Evolutionary conservation across 1,139 yeast species (phyloP).

Genomic region (Sugiyamaella pinicola): DNA sequence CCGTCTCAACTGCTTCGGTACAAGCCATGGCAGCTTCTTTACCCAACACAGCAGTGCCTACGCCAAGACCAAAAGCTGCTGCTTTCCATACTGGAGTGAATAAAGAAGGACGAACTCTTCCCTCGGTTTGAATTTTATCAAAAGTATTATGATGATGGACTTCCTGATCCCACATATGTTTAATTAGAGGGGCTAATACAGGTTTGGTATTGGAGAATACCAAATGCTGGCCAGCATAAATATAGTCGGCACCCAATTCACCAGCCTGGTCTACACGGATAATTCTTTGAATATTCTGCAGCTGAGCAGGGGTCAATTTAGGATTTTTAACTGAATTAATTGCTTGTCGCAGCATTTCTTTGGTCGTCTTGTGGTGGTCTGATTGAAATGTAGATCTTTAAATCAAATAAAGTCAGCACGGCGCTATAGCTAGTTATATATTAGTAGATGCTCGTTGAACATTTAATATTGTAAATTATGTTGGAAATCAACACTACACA

Average conservation of each 20-base stretch:
- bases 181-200: slow-evolving; percentile 66
- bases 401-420: not conserved
- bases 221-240: slow-evolving; percentile 86
- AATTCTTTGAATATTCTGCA: slow-evolving; percentile 70
- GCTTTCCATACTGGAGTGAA: slow-evolving; percentile 91
- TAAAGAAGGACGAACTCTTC: slow-evolving; percentile 87
- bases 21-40: slow-evolving; percentile 99
- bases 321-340: slow-evolving; percentile 29
- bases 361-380: not conserved
- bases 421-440: not conserved
- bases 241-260: slow-evolving; percentile 94
- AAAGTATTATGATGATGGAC: slow-evolving; percentile 86
- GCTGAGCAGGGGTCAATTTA: slow-evolving; percentile 35
- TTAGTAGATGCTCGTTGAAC: too few species aligned
- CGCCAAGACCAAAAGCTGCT: slow-evolving; percentile 88
- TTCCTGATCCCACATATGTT: slow-evolving; percentile 99
- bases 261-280: slow-evolving; percentile 98
- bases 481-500: too few species aligned
- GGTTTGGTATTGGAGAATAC: slow-evolving; percentile 65
- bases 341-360: slow-evolving; percentile 28
- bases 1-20: slow-evolving; percentile 98
- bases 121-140: slow-evolving; percentile 69
- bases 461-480: too few species aligned
- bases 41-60: slow-evolving; percentile 80
- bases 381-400: not conserved